These are phyloP conservation scores for Aspergillus conjunctus DNA, from an alignment of 495 filamentous ascomycete species.

Conservation along the genomic window DNA sequence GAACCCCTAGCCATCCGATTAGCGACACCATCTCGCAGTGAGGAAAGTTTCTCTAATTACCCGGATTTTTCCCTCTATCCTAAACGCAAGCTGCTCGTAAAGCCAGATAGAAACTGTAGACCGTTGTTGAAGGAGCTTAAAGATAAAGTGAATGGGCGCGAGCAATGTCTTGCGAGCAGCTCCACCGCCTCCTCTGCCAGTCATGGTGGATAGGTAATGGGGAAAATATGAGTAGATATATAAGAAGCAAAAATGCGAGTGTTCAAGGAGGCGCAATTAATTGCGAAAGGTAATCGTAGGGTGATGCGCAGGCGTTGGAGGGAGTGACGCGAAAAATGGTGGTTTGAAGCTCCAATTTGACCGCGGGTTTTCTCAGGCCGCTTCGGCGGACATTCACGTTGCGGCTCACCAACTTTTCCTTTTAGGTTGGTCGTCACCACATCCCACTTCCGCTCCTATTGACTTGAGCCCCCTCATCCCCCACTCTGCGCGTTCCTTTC, in stretches of 20 bases:
- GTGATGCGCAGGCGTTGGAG: conserved; percentile 12
- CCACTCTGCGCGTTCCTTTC: conserved; percentile 10
- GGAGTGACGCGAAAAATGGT: conserved; percentile 10
- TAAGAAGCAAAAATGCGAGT: conserved; percentile 13
- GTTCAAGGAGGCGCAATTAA: background rate
- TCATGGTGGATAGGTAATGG: conserved; percentile 57
- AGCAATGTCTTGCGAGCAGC: conserved; percentile 86
- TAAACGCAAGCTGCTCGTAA: conserved; percentile 89
- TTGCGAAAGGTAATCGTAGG: conserved; percentile 4
- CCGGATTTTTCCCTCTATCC: conserved; percentile 93
- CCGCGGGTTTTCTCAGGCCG: conserved; percentile 18
- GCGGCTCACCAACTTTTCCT: conserved; percentile 37
- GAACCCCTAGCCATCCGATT: conserved; percentile 64
- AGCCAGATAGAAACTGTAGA: conserved; percentile 92
- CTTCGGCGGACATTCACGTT: conserved; percentile 11
- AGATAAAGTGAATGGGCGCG: conserved; percentile 98
- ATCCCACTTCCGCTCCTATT: conserved; percentile 42
- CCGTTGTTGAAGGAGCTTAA: conserved; percentile 89
- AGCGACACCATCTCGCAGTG: background rate
- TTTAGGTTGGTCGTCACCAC: conserved; percentile 35
- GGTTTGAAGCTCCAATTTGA: conserved; percentile 17
- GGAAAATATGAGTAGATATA: conserved; percentile 10
- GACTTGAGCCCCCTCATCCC: conserved; percentile 21
- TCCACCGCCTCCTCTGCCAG: conserved; percentile 74
- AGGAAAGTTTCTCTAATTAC: conserved; percentile 44